Percentiles rank a stretch among this genome's conserved stretches.
phyloP scores from a whole-genome alignment of 2,329 filamentous ascomycete genomes.

The Trichoderma sp. region DNA sequence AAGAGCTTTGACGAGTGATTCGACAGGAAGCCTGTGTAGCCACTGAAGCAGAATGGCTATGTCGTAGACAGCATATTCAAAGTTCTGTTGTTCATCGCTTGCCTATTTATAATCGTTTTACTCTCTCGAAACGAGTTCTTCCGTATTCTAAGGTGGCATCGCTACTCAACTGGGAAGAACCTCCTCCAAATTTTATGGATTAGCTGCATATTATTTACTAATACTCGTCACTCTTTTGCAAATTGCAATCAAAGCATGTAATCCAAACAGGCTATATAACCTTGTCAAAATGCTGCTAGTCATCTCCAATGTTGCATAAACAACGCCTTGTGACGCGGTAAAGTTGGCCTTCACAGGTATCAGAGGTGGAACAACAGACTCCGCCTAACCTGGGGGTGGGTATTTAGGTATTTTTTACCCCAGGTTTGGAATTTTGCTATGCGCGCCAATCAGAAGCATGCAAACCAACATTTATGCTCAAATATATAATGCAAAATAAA shows the following conservation, averaged over 20 bases:
- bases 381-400: neutral
- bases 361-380: neutral
- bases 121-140: no score
- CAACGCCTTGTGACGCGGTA: neutral
- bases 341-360: neutral
- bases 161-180: neutral
- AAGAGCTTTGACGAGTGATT: neutral
- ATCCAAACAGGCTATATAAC: neutral
- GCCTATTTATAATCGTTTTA: neutral
- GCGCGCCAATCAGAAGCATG: neutral
- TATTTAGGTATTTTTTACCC: neutral
- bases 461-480: neutral
- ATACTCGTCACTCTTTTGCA: neutral
- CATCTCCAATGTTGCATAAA: neutral
- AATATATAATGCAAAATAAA: neutral
- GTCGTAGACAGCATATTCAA: neutral
- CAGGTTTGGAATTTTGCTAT: neutral
- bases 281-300: neutral
- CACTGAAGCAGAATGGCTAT: neutral
- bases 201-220: neutral
- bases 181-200: neutral
- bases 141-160: neutral
- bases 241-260: neutral
- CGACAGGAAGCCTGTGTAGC: neutral
- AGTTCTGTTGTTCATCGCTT: neutral